These are phyloP conservation scores for Schizochytrium sp. DNA, from an alignment of 108 stramenopile genomes.

Conservation along the genomic window DNA sequence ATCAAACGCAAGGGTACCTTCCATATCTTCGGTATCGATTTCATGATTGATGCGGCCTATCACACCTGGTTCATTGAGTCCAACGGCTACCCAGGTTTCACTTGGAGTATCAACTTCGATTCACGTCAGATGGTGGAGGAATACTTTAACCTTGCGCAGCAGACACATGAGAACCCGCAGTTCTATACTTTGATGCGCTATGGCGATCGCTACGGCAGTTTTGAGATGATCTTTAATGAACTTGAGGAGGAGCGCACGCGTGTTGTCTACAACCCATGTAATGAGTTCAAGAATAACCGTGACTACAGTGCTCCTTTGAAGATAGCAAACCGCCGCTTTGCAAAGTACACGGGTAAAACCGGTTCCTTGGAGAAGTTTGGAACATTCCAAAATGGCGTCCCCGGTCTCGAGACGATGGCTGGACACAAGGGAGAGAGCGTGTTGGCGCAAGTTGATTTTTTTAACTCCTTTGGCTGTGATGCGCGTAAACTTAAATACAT, in stretches of 20 bases:
- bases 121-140: conserved; percentile 59
- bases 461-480: conserved; percentile 3
- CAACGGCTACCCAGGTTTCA: conserved; percentile 59
- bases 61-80: conserved; percentile 59
- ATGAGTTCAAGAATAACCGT: conserved; percentile 57
- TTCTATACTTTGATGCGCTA: conserved; percentile 58
- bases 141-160: conserved; percentile 60
- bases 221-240: conserved; percentile 60
- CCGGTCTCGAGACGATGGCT: conserved; percentile 49
- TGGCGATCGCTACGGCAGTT: conserved; percentile 49
- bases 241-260: conserved; percentile 51
- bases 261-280: conserved; percentile 55
- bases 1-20: conserved; percentile 60
- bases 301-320: conserved; percentile 57
- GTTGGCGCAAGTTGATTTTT: conserved; percentile 43
- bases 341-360: conserved; percentile 56
- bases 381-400: background rate
- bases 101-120: conserved; percentile 53
- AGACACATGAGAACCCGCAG: conserved; percentile 52
- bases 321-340: conserved; percentile 43
- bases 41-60: conserved; percentile 58
- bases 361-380: conserved; percentile 21
- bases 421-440: conserved; percentile 58
- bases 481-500: conserved; percentile 46
- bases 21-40: conserved; percentile 60